phyloP scores from a whole-genome alignment of 2,329 filamentous ascomycete genomes.

The Cladosporium sp. region DNA sequence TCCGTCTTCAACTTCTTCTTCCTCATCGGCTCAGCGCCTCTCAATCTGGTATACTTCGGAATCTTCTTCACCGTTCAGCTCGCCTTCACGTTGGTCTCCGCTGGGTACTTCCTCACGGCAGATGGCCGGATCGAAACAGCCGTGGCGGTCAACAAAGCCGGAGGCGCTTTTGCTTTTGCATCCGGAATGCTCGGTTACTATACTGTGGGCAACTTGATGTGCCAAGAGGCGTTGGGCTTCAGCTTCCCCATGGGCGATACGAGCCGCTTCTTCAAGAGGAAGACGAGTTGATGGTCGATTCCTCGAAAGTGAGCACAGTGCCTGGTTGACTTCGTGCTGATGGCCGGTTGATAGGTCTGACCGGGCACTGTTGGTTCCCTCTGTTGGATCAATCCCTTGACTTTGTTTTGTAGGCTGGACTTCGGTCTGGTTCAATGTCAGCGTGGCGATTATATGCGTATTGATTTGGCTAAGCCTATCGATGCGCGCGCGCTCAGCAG shows the following conservation, averaged over 20 bases:
- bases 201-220: conserved; percentile 41
- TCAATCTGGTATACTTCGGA: conserved; percentile 45
- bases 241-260: conserved; percentile 42
- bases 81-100: conserved; percentile 41
- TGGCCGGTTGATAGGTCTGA: too few relatives aligned
- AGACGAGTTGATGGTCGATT: conserved; percentile 7
- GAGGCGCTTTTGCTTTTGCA: conserved; percentile 45
- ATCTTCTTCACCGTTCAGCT: conserved; percentile 48
- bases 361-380: too few relatives aligned
- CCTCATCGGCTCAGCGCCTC: conserved; percentile 42
- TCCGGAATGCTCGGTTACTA: conserved; percentile 46
- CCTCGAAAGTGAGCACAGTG: too few relatives aligned
- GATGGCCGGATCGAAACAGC: conserved; percentile 37
- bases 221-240: conserved; percentile 36
- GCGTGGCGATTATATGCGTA: too few relatives aligned
- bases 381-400: too few relatives aligned
- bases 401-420: too few relatives aligned
- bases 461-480: too few relatives aligned
- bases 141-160: conserved; percentile 40
- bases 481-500: too few relatives aligned
- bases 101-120: conserved; percentile 44
- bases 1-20: conserved; percentile 46
- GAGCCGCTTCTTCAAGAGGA: conserved; percentile 36
- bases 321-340: too few relatives aligned
- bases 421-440: too few relatives aligned